Evolutionary conservation across 768 basidiomycete species (phyloP).

Genomic region (Atractiella rhizophila): DNA sequence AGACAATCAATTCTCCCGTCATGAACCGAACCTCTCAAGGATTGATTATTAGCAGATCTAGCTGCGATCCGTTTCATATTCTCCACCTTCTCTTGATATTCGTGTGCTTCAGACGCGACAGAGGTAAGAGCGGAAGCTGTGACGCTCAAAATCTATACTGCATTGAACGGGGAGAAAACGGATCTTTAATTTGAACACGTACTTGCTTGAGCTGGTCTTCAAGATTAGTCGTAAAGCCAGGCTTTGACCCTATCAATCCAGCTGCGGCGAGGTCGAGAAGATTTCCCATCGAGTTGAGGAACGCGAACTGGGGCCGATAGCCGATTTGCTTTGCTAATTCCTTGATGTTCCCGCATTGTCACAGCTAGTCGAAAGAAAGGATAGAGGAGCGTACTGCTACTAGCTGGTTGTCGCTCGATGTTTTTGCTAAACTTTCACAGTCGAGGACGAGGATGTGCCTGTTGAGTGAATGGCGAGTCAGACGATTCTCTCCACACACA

Average conservation of each 20-base stretch:
- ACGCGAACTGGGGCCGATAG: constrained; percentile 65
- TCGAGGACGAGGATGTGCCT: constrained; percentile 61
- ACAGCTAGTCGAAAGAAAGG: constrained; percentile 19
- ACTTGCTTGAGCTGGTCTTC: constrained; percentile 51
- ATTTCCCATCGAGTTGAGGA: constrained; percentile 31
- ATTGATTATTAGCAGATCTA: constrained; percentile 23
- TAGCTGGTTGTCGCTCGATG: constrained; percentile 18
- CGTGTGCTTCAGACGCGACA: constrained; percentile 24
- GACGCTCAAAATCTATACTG: constrained; percentile 37
- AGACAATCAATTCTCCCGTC: constrained; percentile 65
- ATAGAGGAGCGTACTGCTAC: constrained; percentile 9
- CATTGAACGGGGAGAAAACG: not conserved
- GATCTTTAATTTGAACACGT: not conserved
- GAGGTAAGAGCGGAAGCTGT: constrained; percentile 44
- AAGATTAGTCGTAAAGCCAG: constrained; percentile 54
- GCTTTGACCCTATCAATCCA: constrained; percentile 90
- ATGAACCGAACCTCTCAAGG: constrained; percentile 4
- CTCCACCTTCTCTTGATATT: constrained; percentile 24
- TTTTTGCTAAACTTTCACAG: constrained; percentile 44
- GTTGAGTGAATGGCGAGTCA: not conserved
- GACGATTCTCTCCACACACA: not conserved
- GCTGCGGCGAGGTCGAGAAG: constrained; percentile 76
- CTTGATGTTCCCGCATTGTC: constrained; percentile 39
- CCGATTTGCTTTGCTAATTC: constrained; percentile 58
- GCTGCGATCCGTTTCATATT: constrained; percentile 23